phyloP scores from a whole-genome alignment of 1,284 basidiomycete species.

The Leccinum subrobustum region DNA sequence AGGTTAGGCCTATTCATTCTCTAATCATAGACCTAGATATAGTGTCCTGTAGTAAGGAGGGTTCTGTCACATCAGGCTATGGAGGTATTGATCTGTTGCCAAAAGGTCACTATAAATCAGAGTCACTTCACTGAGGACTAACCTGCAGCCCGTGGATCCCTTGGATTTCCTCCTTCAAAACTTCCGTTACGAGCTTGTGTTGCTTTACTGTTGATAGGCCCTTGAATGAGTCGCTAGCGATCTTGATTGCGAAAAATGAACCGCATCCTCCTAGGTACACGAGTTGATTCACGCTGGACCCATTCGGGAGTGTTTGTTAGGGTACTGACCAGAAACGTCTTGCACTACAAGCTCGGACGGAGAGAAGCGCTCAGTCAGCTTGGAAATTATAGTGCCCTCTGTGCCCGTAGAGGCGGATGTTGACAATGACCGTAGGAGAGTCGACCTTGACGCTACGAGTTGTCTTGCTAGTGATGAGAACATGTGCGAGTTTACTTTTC shows the following conservation, averaged over 20 bases:
- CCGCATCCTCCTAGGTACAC: constrained; percentile 85
- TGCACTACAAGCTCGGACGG: constrained; percentile 80
- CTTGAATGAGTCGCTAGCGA: constrained; percentile 83
- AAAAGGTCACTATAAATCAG: constrained; percentile 11
- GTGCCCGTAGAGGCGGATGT: constrained; percentile 16
- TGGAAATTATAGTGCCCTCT: constrained; percentile 59
- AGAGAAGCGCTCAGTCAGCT: constrained; percentile 71
- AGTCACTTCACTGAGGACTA: constrained; percentile 21
- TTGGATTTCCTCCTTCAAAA: constrained; percentile 87
- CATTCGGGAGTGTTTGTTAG: background rate
- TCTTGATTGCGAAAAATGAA: constrained; percentile 91
- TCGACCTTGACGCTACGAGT: constrained; percentile 21
- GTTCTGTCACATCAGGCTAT: constrained; percentile 8
- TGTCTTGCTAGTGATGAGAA: constrained; percentile 29
- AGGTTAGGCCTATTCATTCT: constrained; percentile 1
- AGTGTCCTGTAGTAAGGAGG: constrained; percentile 1
- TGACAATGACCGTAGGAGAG: constrained; percentile 21
- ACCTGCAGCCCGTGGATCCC: constrained; percentile 96
- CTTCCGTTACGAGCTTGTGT: constrained; percentile 87
- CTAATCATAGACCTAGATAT: constrained; percentile 7
- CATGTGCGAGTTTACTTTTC: constrained; percentile 7
- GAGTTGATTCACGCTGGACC: background rate
- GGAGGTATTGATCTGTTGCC: constrained; percentile 30
- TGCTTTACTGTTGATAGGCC: constrained; percentile 90
- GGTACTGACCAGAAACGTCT: constrained; percentile 79